Base-by-base conservation (phyloP, 2,329 filamentous ascomycete species). In the Venturia nashicola region DNA sequence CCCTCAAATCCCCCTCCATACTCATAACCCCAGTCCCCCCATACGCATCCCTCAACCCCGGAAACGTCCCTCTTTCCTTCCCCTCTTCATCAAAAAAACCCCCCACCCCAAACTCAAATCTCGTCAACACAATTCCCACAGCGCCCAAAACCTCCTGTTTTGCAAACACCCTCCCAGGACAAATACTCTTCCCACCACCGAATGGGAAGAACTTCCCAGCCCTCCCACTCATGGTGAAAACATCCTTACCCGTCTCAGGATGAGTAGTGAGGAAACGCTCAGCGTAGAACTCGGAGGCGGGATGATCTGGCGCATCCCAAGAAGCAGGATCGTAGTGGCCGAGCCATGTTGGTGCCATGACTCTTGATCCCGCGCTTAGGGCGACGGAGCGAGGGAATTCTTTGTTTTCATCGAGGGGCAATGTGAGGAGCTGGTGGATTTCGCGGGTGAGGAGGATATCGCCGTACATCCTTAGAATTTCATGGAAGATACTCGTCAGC, bases 401-500 rank as follows among this genome's bases (percentile, higher is more conserved):
- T 34, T 62, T 64, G 8, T 63, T 61, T 44, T 70, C 70, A 12
- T 70, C 69, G 18, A 70, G 67, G 1, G 71, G 71, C 1, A 75
- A 63, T 0, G 63, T 61, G 18, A 72, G 62, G 48, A 71, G 69
- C 46, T 73, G 67, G 8, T 66, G 61, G 6, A 72, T 48, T 36
- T 68, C 70, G 6, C 73, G 68, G 9, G 70, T 71, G 1, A 75
- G 67, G 3, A 73, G 66, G 11, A 72, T 65, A 57, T 72, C 71
- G 12, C 69, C 68, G 62, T 73, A 72, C 7, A 75, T 54, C 1
- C 72, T 69, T n/a, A 75, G 65, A 3, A 68, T 68, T 64, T 75
- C 72, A 8, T 69, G 69, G 67, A 70, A 74, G 20, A 74, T 66
- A 55, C 70, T 72, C 55, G 73, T 71, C 5, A 75, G 65, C 7